Evolutionary conservation across 306 rosid genomes (phyloP), one percentile per base, ranked within the genome.

Genomic region (Lathyrus aphaca): DNA sequence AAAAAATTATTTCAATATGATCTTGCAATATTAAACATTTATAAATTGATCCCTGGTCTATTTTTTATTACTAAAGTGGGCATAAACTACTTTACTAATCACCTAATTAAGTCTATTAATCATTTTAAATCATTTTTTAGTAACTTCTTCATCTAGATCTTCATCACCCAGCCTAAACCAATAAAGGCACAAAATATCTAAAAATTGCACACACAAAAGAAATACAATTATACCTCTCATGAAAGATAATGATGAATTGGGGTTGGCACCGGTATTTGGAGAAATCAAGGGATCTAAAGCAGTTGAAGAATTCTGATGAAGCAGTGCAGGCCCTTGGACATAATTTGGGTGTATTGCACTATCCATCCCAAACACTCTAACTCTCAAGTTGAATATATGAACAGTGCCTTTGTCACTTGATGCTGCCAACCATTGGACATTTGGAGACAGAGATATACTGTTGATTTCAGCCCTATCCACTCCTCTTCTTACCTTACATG

Each of bases 351-450:
- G 81, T 45, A 81, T 35, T n/a, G 72, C 60, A 10, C 79, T 77
- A 73, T 84, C 95, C 64, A 78, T 85, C 70, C 96, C 95, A 19
- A 68, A 72, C 44, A 89, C 96, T 74, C 97, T 88, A 72, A 94
- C 96, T 78, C 92, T 85, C 40, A 94, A 86, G 82, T 92, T 79
- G 82, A 91, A 94, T 81, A 94, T 64, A 68, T 94, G 99, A 66
- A 91, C 87, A 6, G 97, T 94, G 44, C 97, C 99, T 79, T 88
- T 91, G 75, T 91, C 99, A 77, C 99, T 94, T 66, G 99, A 89
- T 46, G 77, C 87, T 62, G 97, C 99, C 85, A 94, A 71, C 99
- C 97, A 94, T 79, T 88, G 97, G 76, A 86, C 95, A 83, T 89
- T 88, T 60, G 92, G 82, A 35, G 97, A 90, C 38, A 94, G 83